Base-by-base conservation (phyloP, 345 rosid species). In the Acer campestre region DNA sequence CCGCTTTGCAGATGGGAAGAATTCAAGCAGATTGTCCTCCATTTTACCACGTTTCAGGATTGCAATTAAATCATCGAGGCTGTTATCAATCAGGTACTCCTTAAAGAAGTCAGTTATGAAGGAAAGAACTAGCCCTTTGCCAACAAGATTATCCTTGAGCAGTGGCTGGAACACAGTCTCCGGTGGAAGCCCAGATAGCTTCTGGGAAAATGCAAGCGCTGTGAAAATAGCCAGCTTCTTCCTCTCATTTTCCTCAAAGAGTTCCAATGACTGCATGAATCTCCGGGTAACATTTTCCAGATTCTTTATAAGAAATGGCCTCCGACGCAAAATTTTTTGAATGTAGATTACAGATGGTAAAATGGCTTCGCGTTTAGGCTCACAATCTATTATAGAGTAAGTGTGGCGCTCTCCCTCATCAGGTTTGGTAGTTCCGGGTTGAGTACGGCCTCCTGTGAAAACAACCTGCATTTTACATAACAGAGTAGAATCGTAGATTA, bases 371-470 rank as follows among this genome's bases (percentile, higher is more conserved):
- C 97, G 95, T 74, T 61, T 88, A 67, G 99, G 93, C 83, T 94
- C 97, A 79, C 93, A 87, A 79, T 93, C 98, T 65, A 97, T 83
- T 61, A 97, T 79, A 82, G 98, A 93, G 89, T 93, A 91, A 75
- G 93, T 78, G 71, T 97, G 99, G 73, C 94, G 94, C 84, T 93
- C 99, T 78, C 99, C 98, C 90, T 94, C 99, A 85, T 97, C 99
- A 78, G 98, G 88, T 82, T 97, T 94, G 48, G 90, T 92, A 67
- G 99, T 90, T 59, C 99, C 98, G 77, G 98, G 87, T 86, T 97
- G 99, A 6, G 99, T 97, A 17, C 99, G 98, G 66, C 98, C 98
- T 86, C 99, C 99, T 20, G 92, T 92, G 86, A 97, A 97, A 82
- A 86, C 88, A 84, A 97, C 93, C 97, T 92, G 88, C 82, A 82